Evolutionary conservation across 2,329 filamentous ascomycete genomes (phyloP), one percentile per base, ranked within the genome.

Genomic region (Penicillium corylophilum): DNA sequence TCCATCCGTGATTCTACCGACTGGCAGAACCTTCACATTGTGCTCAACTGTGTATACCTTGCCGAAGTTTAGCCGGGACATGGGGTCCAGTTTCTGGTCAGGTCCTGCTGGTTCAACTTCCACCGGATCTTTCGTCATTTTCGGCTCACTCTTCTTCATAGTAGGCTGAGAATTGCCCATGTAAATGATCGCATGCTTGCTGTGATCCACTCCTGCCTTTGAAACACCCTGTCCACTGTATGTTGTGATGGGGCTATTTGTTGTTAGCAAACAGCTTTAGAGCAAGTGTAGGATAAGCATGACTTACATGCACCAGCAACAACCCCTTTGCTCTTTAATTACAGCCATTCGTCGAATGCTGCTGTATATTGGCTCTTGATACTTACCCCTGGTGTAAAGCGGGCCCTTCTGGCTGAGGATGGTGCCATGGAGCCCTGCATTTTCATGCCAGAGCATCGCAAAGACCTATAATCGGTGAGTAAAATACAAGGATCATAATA

Each of bases 31-130:
- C 46, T 72, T 75, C 33, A 74, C 60, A 46, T 77, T 75, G 48
- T 75, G 69, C 48, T 77, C 70, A 12, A 77, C 69, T 0, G 70
- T 72, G 55, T 74, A 70, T 1, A 71, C 55, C 13, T 75, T 75
- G 2, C 66, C 68, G 31, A 74, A 75, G 10, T 74, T 48, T 10
- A 78, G 51, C 2, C 74, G 66, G 3, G 74, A 77, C 44, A 68
- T 62, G 0, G 13, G 8, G 15, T 71, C 47, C 5, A 77, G 56
- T 3, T 48, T 64, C 18, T 67, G 50, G 2, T 53, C 47, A 0
- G 43, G 13, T 13, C 54, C 53, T 0, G 55, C 50, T 0, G 67
- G 67, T 1, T 56, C 28, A 10, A 79, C 60, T 26, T 62, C 61
- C 4, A 78, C 66, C 0, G 74, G 64, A 3, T 61, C 52, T 49